Percentiles rank a stretch among this genome's conserved stretches.
Conservation (phyloP, 1,284 basidiomycete species). For the Porphyrellus sp. region DNA sequence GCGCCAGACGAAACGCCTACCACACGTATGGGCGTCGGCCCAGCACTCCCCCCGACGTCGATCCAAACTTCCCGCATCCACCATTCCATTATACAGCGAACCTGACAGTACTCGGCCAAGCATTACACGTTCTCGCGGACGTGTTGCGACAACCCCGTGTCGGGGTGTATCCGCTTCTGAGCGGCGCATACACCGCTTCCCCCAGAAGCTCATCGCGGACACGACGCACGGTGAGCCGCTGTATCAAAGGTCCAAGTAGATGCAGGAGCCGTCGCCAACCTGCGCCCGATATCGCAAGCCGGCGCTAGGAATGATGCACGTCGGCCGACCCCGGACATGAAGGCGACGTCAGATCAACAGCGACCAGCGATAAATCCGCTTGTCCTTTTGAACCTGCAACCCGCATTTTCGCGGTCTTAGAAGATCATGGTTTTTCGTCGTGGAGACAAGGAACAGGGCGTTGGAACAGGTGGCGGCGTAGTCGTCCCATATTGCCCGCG, state of each 20-base stretch:
- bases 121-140: slow-evolving; percentile 37
- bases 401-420: too few relatives aligned
- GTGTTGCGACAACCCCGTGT: slow-evolving; percentile 43
- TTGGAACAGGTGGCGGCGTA: too few relatives aligned
- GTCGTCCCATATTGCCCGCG: too few relatives aligned
- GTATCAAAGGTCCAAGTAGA: slow-evolving; percentile 40
- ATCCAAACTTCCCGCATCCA: too few relatives aligned
- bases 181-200: slow-evolving; percentile 10
- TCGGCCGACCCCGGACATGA: not conserved
- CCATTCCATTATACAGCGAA: slow-evolving; percentile 37
- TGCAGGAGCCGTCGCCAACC: slow-evolving; percentile 44
- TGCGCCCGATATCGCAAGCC: slow-evolving; percentile 19
- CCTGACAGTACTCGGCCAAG: slow-evolving; percentile 37
- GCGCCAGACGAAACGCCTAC: slow-evolving; percentile 44
- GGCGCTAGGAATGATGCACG: slow-evolving; percentile 21
- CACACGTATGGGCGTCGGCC: slow-evolving; percentile 38
- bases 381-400: too few relatives aligned
- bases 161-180: slow-evolving; percentile 42
- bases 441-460: too few relatives aligned
- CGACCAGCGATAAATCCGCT: too few relatives aligned
- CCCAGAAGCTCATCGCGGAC: slow-evolving; percentile 38
- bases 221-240: slow-evolving; percentile 37
- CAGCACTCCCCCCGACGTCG: slow-evolving; percentile 20
- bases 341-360: too few relatives aligned
- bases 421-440: too few relatives aligned